Conservation (phyloP, 805 yeast species). For the Ogataea saltuana region DNA sequence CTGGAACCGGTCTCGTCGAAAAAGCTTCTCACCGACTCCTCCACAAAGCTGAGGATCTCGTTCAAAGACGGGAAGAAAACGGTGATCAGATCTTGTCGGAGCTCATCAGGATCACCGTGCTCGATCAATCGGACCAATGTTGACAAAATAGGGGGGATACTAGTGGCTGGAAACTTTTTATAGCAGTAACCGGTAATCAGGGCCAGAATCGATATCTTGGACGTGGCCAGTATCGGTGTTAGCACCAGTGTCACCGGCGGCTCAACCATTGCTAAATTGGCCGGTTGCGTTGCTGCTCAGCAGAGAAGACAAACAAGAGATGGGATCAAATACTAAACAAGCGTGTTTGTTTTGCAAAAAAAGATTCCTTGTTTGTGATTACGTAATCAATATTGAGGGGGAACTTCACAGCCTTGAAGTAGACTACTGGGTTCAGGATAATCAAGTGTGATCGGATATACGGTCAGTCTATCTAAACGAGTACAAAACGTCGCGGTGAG, state of each 20-base stretch:
- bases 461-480: too few relatives aligned
- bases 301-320: not conserved
- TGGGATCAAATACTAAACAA: conserved; percentile 1
- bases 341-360: not conserved
- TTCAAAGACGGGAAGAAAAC: conserved; percentile 30
- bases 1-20: conserved; percentile 5
- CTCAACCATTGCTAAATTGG: conserved; percentile 9
- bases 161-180: conserved; percentile 39
- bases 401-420: not conserved
- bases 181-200: conserved; percentile 49
- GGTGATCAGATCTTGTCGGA: conserved; percentile 17
- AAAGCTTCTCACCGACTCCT: conserved; percentile 16
- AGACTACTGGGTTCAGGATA: not conserved
- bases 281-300: too few relatives aligned
- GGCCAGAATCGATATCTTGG: conserved; percentile 51
- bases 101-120: conserved; percentile 20
- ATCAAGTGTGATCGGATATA: too few relatives aligned
- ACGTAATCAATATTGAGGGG: too few relatives aligned
- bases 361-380: not conserved
- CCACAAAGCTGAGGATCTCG: conserved; percentile 23
- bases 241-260: conserved; percentile 24
- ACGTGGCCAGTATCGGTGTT: conserved; percentile 50
- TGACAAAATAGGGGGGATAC: conserved; percentile 41
- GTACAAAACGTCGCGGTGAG: too few relatives aligned
- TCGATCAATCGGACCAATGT: conserved; percentile 46